Evolutionary conservation across 805 yeast species (phyloP).

Genomic region (Pichia phayaonensis): DNA sequence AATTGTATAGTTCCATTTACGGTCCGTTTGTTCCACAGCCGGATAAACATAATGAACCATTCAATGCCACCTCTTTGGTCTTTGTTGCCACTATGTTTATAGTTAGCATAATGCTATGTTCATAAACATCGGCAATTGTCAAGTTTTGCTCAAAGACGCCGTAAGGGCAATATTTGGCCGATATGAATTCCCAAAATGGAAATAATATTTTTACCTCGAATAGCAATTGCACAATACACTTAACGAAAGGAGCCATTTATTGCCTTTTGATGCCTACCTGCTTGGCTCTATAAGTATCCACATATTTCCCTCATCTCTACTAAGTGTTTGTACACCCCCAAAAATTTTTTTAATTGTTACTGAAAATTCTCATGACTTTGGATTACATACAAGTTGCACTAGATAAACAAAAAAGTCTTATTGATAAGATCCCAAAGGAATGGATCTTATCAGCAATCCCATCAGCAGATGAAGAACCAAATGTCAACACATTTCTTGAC

Average conservation of each 20-base stretch:
- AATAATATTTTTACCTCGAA: too few relatives aligned
- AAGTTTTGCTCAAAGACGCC: too few relatives aligned
- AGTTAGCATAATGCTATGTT: neutral
- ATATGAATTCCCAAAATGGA: neutral
- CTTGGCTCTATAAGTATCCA: neutral
- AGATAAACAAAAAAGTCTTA: conserved; percentile 12
- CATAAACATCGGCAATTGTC: too few relatives aligned
- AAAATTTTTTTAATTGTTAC: too few relatives aligned
- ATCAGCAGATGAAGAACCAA: conserved; percentile 22
- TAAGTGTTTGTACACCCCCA: too few relatives aligned
- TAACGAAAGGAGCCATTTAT: too few relatives aligned
- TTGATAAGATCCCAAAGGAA: conserved; percentile 24
- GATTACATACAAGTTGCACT: conserved; percentile 18
- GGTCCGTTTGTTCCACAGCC: conserved; percentile 8
- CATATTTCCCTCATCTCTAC: too few relatives aligned
- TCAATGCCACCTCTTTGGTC: conserved; percentile 1
- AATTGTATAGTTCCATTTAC: neutral
- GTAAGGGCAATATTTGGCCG: neutral
- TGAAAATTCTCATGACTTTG: too few relatives aligned
- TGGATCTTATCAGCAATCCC: conserved; percentile 27
- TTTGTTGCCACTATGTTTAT: conserved; percentile 1
- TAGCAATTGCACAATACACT: too few relatives aligned
- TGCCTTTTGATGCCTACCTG: too few relatives aligned
- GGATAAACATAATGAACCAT: neutral
- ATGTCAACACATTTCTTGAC: conserved; percentile 18